Evolutionary conservation across 164 flowering plant species (phyloP), one percentile per base, ranked within the genome.

Genomic region (Stephania japonica): DNA sequence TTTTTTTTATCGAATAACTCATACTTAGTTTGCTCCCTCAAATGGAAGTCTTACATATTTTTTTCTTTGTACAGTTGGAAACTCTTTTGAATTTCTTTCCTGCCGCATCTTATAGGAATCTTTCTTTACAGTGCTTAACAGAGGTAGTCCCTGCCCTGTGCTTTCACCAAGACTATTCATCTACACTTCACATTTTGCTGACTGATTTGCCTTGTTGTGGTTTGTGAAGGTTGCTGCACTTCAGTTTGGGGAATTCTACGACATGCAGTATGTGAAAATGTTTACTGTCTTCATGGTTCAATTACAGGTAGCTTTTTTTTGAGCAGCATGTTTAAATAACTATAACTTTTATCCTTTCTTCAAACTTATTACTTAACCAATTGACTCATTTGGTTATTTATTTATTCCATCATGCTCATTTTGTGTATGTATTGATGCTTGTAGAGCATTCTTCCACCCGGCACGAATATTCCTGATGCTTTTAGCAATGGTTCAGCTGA

Each of bases 61-160:
- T 13, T 38, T 25, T 62, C 9, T 25, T 25, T 69, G 13, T 74
- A 63, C 81, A 95, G 99, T 87, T 95, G 80, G 97, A 95, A 75
- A 95, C 91, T 69, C 89, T 95, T n/a, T 80, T 93, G 21, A 93
- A 90, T 42, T 90, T 91, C 78, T 93, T 95, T 64, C 97, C 97
- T 1, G 61, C 86, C 68, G 87, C 93, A 68, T 69, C 93, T 21
- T 95, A 91, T 80, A 87, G 98, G 65, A 95, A 95, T 81, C 94
- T 95, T 43, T 89, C 98, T 16, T 92, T 95, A 24, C 97, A 95
- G 73, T 93, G 98, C 79, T 85, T 95, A 64, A 90, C 97, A 19
- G 99, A 95, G 97, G 99, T 91, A 78, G 32, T 43, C 21, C 14
- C 7, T 61, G 11, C 59, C 56, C 25, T 44, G 23, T 42, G 14